Conservation (phyloP, 2,329 filamentous ascomycete species). For the Diaporthe longicolla region DNA sequence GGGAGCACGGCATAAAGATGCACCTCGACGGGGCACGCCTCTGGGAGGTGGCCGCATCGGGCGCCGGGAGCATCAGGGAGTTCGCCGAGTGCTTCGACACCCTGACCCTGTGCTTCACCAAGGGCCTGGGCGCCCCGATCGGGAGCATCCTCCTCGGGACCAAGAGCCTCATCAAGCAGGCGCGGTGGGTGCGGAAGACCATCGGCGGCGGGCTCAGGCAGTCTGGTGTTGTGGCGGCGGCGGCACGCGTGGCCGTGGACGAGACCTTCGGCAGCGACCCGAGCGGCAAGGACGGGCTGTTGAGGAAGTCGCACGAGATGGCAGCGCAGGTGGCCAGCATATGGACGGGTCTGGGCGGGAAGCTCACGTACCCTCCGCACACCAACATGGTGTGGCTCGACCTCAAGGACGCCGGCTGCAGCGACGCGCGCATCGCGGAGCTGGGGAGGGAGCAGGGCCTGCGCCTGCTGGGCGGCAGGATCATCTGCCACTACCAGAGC, state of each 20-base stretch:
- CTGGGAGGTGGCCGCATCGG: conserved; percentile 64
- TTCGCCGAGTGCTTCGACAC: conserved; percentile 64
- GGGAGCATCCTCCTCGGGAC: conserved; percentile 62
- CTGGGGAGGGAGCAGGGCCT: conserved; percentile 60
- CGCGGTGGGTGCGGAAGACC: conserved; percentile 83
- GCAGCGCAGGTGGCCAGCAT: conserved; percentile 72
- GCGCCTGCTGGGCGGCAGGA: conserved; percentile 55
- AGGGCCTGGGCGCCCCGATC: conserved; percentile 67
- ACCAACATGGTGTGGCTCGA: conserved; percentile 97
- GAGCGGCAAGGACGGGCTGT: conserved; percentile 71
- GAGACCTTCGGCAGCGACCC: conserved; percentile 78
- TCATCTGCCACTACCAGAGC: conserved; percentile 73
- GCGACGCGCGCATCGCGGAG: conserved; percentile 54
- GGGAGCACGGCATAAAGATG: conserved; percentile 60
- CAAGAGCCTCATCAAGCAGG: conserved; percentile 72
- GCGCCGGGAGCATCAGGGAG: conserved; percentile 57
- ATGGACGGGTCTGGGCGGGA: conserved; percentile 80
- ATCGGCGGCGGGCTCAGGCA: conserved; percentile 86
- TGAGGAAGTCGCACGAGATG: conserved; percentile 71
- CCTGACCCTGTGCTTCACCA: conserved; percentile 72
- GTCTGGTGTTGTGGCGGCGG: conserved; percentile 80
- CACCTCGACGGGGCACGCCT: conserved; percentile 68
- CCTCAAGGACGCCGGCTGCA: conserved; percentile 70
- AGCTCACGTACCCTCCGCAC: conserved; percentile 77
- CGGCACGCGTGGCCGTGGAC: conserved; percentile 82